Conservation (phyloP, 2,329 filamentous ascomycete genomes). For the Phoma herbarum region DNA sequence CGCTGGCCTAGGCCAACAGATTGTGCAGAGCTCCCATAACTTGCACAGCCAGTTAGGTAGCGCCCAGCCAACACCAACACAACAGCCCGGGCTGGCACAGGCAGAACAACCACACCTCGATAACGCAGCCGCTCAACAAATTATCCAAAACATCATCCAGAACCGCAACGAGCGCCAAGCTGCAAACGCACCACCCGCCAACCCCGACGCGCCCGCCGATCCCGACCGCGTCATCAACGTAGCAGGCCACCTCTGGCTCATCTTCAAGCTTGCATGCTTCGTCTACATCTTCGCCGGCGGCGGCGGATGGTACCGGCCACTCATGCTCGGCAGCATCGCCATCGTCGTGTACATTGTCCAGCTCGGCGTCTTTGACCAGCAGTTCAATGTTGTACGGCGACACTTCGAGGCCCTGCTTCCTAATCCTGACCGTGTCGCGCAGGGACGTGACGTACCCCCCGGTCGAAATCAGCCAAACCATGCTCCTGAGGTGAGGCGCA, state of each 20-base stretch:
- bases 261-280: conserved; percentile 65
- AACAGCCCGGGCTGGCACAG: conserved; percentile 25
- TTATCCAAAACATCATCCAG: conserved; percentile 26
- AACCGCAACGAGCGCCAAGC: conserved; percentile 23
- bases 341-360: conserved; percentile 54
- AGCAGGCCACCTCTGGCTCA: conserved; percentile 62
- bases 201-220: conserved; percentile 26
- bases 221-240: conserved; percentile 40
- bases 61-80: conserved; percentile 31
- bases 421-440: conserved; percentile 30
- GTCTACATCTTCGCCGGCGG: conserved; percentile 64
- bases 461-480: conserved; percentile 19
- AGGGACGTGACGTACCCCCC: conserved; percentile 14
- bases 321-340: conserved; percentile 53
- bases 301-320: conserved; percentile 53
- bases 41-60: conserved; percentile 31
- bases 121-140: conserved; percentile 21
- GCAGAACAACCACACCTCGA: conserved; percentile 16
- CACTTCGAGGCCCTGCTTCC: conserved; percentile 58
- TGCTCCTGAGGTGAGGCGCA: conserved; percentile 21
- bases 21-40: conserved; percentile 32
- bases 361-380: conserved; percentile 53
- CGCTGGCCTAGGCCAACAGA: conserved; percentile 42
- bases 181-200: conserved; percentile 19
- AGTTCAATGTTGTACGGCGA: conserved; percentile 48